phyloP scores from a whole-genome alignment of 2,329 filamentous ascomycete genomes.

The Trichoderma guizhouense region DNA sequence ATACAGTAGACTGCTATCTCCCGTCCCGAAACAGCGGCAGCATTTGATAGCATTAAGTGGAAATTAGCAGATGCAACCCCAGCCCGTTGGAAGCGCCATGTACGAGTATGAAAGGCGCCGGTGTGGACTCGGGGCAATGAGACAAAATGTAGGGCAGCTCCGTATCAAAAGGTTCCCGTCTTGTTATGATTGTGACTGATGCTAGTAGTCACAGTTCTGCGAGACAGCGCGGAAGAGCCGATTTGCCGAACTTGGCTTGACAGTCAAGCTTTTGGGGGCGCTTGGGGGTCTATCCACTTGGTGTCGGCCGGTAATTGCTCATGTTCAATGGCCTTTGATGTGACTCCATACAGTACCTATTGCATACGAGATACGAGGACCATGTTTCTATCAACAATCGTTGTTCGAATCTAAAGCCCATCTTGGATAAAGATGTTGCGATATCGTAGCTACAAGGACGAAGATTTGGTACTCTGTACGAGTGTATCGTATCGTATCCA shows the following conservation, averaged over 20 bases:
- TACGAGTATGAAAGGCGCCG: background rate
- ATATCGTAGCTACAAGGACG: background rate
- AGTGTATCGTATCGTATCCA: background rate
- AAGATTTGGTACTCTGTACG: background rate
- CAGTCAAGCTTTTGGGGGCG: background rate
- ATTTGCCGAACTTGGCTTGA: background rate
- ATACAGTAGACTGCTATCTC: background rate
- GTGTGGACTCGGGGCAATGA: background rate
- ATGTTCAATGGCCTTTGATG: background rate
- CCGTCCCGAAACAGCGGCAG: background rate
- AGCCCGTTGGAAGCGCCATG: background rate
- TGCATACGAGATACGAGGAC: background rate
- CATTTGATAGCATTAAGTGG: background rate
- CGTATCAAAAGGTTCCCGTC: background rate
- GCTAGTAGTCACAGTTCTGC: background rate
- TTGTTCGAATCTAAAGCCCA: background rate
- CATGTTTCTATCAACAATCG: background rate
- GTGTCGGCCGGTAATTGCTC: background rate
- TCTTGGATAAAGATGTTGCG: background rate
- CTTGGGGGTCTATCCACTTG: background rate
- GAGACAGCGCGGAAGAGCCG: conserved; percentile 7
- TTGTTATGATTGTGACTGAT: background rate
- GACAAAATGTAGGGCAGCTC: background rate
- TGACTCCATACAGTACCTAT: background rate
- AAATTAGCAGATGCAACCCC: conserved; percentile 18